Percentiles rank a stretch among this genome's conserved stretches.
Conservation (phyloP, 305 asterid genomes). For the Petunia hybrid region DNA sequence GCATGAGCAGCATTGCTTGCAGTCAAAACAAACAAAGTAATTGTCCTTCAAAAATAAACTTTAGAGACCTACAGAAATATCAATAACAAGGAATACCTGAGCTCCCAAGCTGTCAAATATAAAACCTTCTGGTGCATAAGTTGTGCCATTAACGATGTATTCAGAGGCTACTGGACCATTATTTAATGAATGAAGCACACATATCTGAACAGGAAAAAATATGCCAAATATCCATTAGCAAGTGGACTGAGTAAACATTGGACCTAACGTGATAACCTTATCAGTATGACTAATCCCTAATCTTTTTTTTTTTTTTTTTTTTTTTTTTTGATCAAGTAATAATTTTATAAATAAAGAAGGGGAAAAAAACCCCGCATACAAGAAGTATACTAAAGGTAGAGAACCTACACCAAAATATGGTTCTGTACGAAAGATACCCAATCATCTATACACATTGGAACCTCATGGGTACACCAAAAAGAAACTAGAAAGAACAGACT, state of each 20-base stretch:
- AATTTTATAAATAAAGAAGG: too few relatives aligned
- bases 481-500: too few relatives aligned
- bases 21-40: conserved; percentile 2
- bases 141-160: conserved; percentile 88
- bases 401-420: too few relatives aligned
- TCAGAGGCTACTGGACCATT: conserved; percentile 70
- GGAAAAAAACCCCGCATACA: too few relatives aligned
- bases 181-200: conserved; percentile 81
- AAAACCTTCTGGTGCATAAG: conserved; percentile 96
- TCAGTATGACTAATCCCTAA: too few relatives aligned
- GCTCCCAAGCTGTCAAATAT: conserved; percentile 66
- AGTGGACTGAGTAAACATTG: neutral
- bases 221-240: conserved; percentile 4
- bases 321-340: too few relatives aligned
- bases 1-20: conserved; percentile 16
- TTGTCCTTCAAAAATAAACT: neutral
- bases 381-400: too few relatives aligned
- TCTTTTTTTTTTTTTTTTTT: too few relatives aligned
- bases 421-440: too few relatives aligned
- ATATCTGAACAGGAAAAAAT: conserved; percentile 58
- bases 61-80: conserved; percentile 20
- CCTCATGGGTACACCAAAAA: too few relatives aligned
- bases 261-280: too few relatives aligned
- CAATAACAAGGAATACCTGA: conserved; percentile 62
- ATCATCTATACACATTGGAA: too few relatives aligned